Base-by-base conservation (phyloP, 192 early-diverging fungal species). In the Mortierella hygrophila region DNA sequence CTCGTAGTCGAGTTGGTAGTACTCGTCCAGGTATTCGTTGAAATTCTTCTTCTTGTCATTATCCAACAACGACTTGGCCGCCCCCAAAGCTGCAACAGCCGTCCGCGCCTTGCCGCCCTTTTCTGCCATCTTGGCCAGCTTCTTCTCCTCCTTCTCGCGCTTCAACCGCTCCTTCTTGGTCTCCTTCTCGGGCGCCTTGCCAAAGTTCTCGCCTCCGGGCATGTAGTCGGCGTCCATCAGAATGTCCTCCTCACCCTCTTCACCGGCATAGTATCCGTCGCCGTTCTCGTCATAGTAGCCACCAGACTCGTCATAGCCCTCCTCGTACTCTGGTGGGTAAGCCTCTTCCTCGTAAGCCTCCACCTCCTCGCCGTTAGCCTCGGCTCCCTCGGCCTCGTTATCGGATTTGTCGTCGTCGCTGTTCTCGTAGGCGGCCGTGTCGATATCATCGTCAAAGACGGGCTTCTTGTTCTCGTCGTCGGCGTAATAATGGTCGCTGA, bases 151-250 rank as follows among this genome's bases (percentile, higher is more conserved):
- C 82, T 90, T 87, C 40, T 81, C 86, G n/a, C 80, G 82, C 44
- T 89, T 60, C 72, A 75, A 76, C 11, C 65, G 40, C 46, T 83
- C 82, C 63, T 81, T 88, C 83, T 90, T 90, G 57, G 89, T 90
- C 35, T 89, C 82, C 71, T 90, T 72, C 72, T 88, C 89, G 37
- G 78, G 84, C 42, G 72, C 72, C 70, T 77, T 79, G 18, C 88
- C 92, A 82, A 90, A 94, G 38, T 91, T 89, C 41, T 91, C 86
- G 37, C 95, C 94, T 41, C 92, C 95, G 41, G 96, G 95, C 70
- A 97, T 76, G 68, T 96, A 97, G 88, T 98, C 97, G 0, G 95
- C 97, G 80, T 97, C 96, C 97, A 98, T 99, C 75, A 94, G 93
- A 82, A 97, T 92, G 78, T 97, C 94, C 23, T 94, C 93, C 60